Base-by-base conservation (phyloP, 495 filamentous ascomycete species). In the Tetracladium setigerum region DNA sequence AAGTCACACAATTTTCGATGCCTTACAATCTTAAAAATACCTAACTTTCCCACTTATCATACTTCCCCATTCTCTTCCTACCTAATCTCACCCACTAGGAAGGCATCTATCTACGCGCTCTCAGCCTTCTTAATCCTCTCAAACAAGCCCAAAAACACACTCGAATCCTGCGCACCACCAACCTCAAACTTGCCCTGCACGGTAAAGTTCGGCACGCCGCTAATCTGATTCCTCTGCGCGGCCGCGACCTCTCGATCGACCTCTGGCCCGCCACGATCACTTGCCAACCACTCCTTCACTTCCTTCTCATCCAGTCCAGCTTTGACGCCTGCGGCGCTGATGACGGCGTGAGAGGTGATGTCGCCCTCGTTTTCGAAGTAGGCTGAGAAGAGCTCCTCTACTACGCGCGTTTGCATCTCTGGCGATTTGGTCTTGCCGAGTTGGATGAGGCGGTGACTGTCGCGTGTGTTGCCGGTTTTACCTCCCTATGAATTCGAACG, bases 281-380 rank as follows among this genome's bases (percentile, higher is more conserved):
- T 72, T 9, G 67, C 64, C 49, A 94, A 64, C 76, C 85, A 83
- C 17, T 65, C 69, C 59, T 73, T 68, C 18, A 79, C 76, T 48
- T 78, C 81, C 2, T 55, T 61, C 50, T 69, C 67, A 9, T 81
- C 75, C 50, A 94, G 54, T 0, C 84, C 85, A 0, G 78, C 84
- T 54, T 68, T 72, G 31, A 77, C 74, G 8, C 66, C 87, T 2
- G 81, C 78, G n/a, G 71, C 68, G 6, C 71, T 45, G 54, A 92
- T 62, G 13, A 81, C 71, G 5, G 68, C 73, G 27, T 67, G 67
- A 47, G 75, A 76, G 0, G 85, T 91, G 49, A 92, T 84, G 54
- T 94, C 87, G 56, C 77, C 72, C 56, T 84, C 82, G 12, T 84
- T 74, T 62, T 94, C 85, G 45, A 90, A 89, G 54, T 91, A 88